These are phyloP conservation scores for Amphicarpaea edgeworthii DNA, from an alignment of 306 rosid genomes.

Conservation along the genomic window DNA sequence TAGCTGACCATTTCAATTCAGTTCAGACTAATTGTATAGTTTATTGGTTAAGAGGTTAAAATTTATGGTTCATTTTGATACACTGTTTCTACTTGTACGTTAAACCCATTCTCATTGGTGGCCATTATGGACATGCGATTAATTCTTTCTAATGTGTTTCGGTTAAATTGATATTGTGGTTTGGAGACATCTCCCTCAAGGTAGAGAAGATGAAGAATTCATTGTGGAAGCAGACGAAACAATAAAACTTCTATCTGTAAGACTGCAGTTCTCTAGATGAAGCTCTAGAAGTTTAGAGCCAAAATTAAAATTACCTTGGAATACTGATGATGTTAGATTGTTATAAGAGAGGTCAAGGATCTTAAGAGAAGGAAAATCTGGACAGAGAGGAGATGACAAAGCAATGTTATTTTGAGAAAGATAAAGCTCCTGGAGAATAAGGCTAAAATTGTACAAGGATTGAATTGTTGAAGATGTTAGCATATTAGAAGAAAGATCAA, in stretches of 20 bases:
- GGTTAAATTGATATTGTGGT: no score
- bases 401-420: not conserved
- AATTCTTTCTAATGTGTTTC: no score
- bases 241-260: not conserved
- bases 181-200: no score
- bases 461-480: constrained; percentile 17
- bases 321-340: not conserved
- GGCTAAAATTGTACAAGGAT: not conserved
- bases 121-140: no score
- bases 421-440: not conserved
- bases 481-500: constrained; percentile 21
- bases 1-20: no score
- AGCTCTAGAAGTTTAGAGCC: not conserved
- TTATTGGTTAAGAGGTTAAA: no score
- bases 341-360: not conserved
- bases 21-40: no score
- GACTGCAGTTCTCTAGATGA: not conserved
- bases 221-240: not conserved
- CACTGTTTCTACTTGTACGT: no score
- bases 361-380: constrained; percentile 4
- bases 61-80: no score
- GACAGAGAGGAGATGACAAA: not conserved
- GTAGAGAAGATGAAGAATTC: constrained; percentile 17
- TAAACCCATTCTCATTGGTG: no score
- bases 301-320: not conserved